Evolutionary conservation across 1,284 basidiomycete genomes (phyloP), one percentile per base, ranked within the genome.

Genomic region (Boletus nobilissimus): DNA sequence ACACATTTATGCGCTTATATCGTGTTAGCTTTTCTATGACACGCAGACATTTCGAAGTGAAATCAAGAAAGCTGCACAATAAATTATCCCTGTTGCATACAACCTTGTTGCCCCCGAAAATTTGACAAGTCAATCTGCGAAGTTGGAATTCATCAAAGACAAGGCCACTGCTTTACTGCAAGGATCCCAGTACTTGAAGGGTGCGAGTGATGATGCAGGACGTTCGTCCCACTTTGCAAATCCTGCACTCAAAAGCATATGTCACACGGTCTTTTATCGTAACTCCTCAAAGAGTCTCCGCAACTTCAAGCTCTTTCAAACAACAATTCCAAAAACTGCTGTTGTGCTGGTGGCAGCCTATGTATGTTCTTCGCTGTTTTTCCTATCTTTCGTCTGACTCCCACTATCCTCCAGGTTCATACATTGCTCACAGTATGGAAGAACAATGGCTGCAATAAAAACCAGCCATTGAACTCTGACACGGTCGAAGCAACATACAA

Each of bases 11-110:
- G 4, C 3, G 7, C 43, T 46, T 46, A 46, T 10, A 22, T 22
- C 3, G 2, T 46, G 43, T 46, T 46, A 46, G 69, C 69, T 70
- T 70, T 67, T 73, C 54, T 36, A 67, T 14, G 40, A 73, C 8
- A 73, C 13, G 2, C 72, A 73, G 19, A 73, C 40, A 1, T 73
- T 73, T 38, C 32, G 26, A 24, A 73, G 72, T 10, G 72, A 73
- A n/a, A 73, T 73, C 34, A 73, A 73, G 64, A 73, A 73, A 34
- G 6, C n/a, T 24, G 22, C 40, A 6, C 51, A 67, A 19, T 64
- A 65, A 19, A 46, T 73, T 14, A 29, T 73, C 7, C 64, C 65
- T 36, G n/a, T 73, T 32, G 40, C 54, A 5, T 73, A 73, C 29
- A 4, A 66, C 14, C 62, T 73, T 19, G 32, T 29, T 14, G 69